A percentile compares a stretch with the other conserved stretches of the same genome.
Conservation (phyloP, 2,329 filamentous ascomycete genomes). For the Pezicula radicicola region DNA sequence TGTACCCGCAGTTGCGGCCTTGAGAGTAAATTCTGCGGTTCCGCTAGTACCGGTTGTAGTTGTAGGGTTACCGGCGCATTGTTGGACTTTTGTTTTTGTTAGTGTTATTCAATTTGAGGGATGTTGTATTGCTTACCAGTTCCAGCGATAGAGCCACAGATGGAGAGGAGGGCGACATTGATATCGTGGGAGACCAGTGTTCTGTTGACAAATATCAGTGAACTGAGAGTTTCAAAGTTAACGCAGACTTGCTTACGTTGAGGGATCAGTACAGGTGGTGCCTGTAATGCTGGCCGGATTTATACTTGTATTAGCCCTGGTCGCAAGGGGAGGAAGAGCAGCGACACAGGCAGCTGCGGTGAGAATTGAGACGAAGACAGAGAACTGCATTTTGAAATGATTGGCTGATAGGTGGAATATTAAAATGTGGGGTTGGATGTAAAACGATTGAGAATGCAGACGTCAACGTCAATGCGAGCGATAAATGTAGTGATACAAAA, state of each 20-base stretch:
- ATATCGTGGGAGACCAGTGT: slow-evolving; percentile 37
- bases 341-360: slow-evolving; percentile 4
- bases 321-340: slow-evolving; percentile 1
- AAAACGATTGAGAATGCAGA: neutral
- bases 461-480: neutral
- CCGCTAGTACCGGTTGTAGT: slow-evolving; percentile 41
- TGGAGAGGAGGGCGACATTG: slow-evolving; percentile 43
- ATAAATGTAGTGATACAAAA: neutral
- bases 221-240: neutral
- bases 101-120: neutral
- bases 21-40: slow-evolving; percentile 45
- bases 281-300: slow-evolving; percentile 28
- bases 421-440: neutral
- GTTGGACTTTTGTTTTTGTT: neutral
- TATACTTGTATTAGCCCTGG: slow-evolving; percentile 19
- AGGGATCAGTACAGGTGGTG: slow-evolving; percentile 29
- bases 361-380: slow-evolving; percentile 11
- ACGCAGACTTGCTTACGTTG: slow-evolving; percentile 17
- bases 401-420: neutral
- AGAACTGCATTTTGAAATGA: slow-evolving; percentile 12
- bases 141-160: slow-evolving; percentile 48
- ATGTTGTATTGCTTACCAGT: slow-evolving; percentile 16
- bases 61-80: neutral
- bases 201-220: slow-evolving; percentile 5
- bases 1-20: slow-evolving; percentile 36